Percentiles rank a stretch among this genome's conserved stretches.
These are phyloP conservation scores for Sclerotiophoma versabilis DNA, from an alignment of 2,329 filamentous ascomycete species.

Conservation along the genomic window DNA sequence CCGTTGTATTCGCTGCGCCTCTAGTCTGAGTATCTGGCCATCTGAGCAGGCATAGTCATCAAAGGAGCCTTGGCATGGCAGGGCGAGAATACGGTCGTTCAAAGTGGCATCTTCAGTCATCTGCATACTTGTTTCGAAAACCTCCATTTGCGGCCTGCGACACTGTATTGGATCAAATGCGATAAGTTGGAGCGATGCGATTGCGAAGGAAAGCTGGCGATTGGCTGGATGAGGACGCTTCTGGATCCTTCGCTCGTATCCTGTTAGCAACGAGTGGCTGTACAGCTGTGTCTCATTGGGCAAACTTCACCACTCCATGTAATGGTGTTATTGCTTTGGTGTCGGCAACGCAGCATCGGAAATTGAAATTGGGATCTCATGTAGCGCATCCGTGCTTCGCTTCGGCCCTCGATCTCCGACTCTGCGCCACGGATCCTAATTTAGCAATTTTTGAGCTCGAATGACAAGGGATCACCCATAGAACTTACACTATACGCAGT, in stretches of 20 bases:
- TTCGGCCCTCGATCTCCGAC: not conserved
- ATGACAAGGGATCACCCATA: not conserved
- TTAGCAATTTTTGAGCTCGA: not conserved
- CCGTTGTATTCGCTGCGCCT: not conserved
- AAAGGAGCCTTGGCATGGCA: not conserved
- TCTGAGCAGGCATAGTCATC: not conserved
- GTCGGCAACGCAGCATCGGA: not conserved
- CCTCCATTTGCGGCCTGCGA: slow-evolving; percentile 9
- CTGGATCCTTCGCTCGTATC: not conserved
- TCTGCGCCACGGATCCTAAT: slow-evolving; percentile 1
- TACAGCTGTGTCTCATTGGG: slow-evolving; percentile 1
- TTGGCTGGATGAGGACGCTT: not conserved
- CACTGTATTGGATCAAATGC: not conserved
- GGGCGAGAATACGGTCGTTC: not conserved
- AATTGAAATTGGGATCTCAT: not conserved
- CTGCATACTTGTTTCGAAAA: not conserved
- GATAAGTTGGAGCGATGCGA: not conserved
- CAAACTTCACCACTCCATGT: not conserved
- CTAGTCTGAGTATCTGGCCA: not conserved
- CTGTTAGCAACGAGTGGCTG: not conserved
- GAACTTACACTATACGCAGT: not conserved
- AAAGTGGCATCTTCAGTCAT: not conserved
- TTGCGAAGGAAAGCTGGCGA: not conserved
- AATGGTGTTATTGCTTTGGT: not conserved
- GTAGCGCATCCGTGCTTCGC: not conserved